Conservation (phyloP, 78 protist genomes). For the Dictyostelium firmibasis region DNA sequence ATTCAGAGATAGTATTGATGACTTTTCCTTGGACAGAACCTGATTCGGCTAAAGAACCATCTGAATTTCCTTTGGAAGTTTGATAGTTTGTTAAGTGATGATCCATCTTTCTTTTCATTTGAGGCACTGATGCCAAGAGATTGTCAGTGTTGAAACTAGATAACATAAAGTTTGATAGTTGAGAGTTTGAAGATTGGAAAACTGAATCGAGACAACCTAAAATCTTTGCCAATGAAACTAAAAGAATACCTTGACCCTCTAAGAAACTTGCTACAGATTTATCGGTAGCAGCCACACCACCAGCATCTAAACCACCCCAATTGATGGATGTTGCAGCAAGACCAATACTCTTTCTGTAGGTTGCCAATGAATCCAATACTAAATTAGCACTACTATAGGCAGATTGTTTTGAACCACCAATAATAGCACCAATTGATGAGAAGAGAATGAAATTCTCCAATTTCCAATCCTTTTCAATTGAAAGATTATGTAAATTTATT, state of each 20-base stretch:
- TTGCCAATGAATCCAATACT: slow-evolving; percentile 78
- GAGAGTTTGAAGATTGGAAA: not conserved
- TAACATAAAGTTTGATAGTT: not conserved
- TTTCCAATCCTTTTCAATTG: slow-evolving; percentile 20
- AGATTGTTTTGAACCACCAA: slow-evolving; percentile 82
- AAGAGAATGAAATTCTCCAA: slow-evolving; percentile 62
- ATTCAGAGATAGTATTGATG: slow-evolving; percentile 10
- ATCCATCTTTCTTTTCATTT: slow-evolving; percentile 42
- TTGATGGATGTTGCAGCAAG: slow-evolving; percentile 41
- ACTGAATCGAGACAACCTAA: slow-evolving; percentile 27
- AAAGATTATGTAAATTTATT: slow-evolving; percentile 55
- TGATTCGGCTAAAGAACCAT: not conserved
- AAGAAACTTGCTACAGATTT: slow-evolving; percentile 36
- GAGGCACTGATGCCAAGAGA: not conserved
- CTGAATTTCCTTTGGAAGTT: not conserved
- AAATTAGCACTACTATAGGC: slow-evolving; percentile 87
- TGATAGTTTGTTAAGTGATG: slow-evolving; percentile 1
- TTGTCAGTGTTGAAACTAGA: not conserved
- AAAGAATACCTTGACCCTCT: slow-evolving; percentile 7
- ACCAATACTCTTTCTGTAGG: slow-evolving; percentile 42
- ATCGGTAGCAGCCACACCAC: slow-evolving; percentile 58
- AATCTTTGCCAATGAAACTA: slow-evolving; percentile 49
- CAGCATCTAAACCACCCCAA: slow-evolving; percentile 82
- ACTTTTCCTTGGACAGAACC: not conserved
- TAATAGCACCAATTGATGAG: slow-evolving; percentile 74